These are phyloP conservation scores for Coemansia sp. DNA, from an alignment of 192 early-diverging fungal genomes.

Conservation along the genomic window DNA sequence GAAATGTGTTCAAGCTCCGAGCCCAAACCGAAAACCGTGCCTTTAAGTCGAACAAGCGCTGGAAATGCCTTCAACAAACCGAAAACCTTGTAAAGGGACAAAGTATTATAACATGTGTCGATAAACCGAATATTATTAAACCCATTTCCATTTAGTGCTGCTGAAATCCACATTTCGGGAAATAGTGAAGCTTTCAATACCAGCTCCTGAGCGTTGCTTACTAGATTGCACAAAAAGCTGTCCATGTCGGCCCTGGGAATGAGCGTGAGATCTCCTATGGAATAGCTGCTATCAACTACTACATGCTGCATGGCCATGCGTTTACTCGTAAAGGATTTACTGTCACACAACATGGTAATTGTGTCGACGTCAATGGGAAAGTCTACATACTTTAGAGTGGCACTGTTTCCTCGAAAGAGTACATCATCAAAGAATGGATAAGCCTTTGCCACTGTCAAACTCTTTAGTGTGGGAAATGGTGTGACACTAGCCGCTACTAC, in stretches of 20 bases:
- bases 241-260: neutral
- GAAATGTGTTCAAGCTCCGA: conserved; percentile 1
- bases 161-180: neutral
- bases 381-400: conserved; percentile 1
- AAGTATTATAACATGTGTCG: neutral
- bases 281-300: neutral
- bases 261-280: neutral
- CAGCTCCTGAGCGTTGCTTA: neutral
- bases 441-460: neutral
- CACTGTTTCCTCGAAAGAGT: conserved; percentile 11
- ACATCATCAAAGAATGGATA: conserved; percentile 13
- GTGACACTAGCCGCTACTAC: neutral
- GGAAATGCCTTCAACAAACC: neutral
- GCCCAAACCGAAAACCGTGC: neutral
- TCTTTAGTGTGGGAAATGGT: neutral
- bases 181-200: neutral
- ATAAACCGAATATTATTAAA: neutral
- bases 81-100: neutral
- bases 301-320: neutral
- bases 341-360: neutral
- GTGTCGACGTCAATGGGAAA: neutral
- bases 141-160: neutral
- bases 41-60: neutral
- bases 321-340: neutral
- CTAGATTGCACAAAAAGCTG: neutral